A percentile compares a stretch with the other conserved stretches of the same genome.
Evolutionary conservation across 768 basidiomycete species (phyloP).

Genomic region (Hirschioporus abietinus): DNA sequence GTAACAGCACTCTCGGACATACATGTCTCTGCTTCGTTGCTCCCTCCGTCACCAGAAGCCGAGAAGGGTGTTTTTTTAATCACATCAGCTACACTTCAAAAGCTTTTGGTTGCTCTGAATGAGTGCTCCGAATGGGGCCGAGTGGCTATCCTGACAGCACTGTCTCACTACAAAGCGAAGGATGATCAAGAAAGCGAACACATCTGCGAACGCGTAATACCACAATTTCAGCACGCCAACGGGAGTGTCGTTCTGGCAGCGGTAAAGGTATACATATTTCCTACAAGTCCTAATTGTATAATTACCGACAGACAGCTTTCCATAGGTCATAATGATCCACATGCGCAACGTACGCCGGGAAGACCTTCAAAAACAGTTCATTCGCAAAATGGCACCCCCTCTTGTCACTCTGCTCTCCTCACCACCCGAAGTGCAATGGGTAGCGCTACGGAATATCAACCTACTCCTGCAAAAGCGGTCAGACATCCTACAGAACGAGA

Average conservation of each 20-base stretch:
- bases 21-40: constrained; percentile 62
- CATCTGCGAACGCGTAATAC: constrained; percentile 96
- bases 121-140: constrained; percentile 99
- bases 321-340: constrained; percentile 94
- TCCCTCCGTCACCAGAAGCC: constrained; percentile 45
- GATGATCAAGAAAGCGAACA: constrained; percentile 97
- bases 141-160: constrained; percentile 84
- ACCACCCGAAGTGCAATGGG: constrained; percentile 98
- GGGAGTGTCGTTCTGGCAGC: constrained; percentile 96
- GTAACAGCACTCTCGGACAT: constrained; percentile 92
- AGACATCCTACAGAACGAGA: constrained; percentile 88
- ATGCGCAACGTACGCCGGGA: constrained; percentile 79
- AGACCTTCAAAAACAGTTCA: constrained; percentile 76
- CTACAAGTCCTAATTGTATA: background rate
- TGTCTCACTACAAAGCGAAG: constrained; percentile 74
- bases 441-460: constrained; percentile 94
- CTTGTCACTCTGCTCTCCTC: constrained; percentile 92
- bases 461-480: constrained; percentile 90
- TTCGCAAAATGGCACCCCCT: constrained; percentile 97
- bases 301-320: background rate
- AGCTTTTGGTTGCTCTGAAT: constrained; percentile 90
- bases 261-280: constrained; percentile 60
- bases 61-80: constrained; percentile 74
- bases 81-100: constrained; percentile 77
- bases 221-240: constrained; percentile 97